Evolutionary conservation across 495 filamentous ascomycete genomes (phyloP).

Genomic region (Cudoniella acicularis): DNA sequence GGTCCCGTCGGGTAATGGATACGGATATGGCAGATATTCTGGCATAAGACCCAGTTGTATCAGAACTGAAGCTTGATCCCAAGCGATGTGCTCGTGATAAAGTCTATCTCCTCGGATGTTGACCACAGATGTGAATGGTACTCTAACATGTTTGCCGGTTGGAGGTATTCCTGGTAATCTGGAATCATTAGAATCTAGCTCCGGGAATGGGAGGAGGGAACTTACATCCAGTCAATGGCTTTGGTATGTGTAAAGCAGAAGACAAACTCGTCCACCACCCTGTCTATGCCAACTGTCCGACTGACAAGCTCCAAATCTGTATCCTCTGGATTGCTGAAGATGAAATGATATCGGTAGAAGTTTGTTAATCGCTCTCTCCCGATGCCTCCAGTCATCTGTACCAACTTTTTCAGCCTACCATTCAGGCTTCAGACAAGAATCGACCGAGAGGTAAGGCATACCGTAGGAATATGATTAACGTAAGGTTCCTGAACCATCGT

Average conservation of each 20-base stretch:
- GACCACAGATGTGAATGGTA: constrained; percentile 73
- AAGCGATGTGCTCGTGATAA: constrained; percentile 80
- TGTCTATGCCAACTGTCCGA: constrained; percentile 59
- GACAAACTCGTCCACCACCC: constrained; percentile 55
- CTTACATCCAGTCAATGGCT: constrained; percentile 69
- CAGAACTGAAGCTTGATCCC: constrained; percentile 82
- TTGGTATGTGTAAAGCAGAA: constrained; percentile 67
- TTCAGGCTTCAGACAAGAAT: no score
- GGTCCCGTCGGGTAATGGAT: constrained; percentile 41
- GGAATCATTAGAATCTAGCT: neutral
- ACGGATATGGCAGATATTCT: constrained; percentile 54
- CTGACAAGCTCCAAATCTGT: constrained; percentile 67
- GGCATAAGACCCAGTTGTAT: constrained; percentile 72
- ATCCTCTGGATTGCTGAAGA: constrained; percentile 64
- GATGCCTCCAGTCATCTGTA: constrained; percentile 61
- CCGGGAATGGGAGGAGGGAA: constrained; percentile 10
- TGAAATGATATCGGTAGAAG: constrained; percentile 76
- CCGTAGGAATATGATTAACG: constrained; percentile 55
- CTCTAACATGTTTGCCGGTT: constrained; percentile 61
- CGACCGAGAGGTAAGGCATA: constrained; percentile 16
- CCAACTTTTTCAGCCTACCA: no score
- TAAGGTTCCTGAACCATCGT: constrained; percentile 59
- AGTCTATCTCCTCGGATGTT: constrained; percentile 69
- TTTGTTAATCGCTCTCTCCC: constrained; percentile 59
- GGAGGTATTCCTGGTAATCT: constrained; percentile 66